These are phyloP conservation scores for Gnaphalium uliginosum DNA, from an alignment of 129 eudicot genomes.

Conservation along the genomic window DNA sequence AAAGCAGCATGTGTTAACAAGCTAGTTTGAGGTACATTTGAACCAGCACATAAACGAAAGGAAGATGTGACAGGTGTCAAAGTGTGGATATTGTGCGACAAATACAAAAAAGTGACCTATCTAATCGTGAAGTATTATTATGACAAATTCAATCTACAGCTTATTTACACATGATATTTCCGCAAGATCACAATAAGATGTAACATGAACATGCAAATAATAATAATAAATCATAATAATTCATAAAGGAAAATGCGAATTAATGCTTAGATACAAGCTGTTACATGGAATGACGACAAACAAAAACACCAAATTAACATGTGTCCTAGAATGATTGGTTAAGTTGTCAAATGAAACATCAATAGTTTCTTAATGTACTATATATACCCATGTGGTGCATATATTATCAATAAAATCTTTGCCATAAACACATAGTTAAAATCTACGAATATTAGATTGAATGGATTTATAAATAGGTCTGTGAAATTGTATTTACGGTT, in stretches of 20 bases:
- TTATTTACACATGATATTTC: neutral
- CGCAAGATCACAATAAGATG: neutral
- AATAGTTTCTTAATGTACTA: constrained; percentile 23
- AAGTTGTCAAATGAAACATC: constrained; percentile 36
- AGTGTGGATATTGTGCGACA: neutral
- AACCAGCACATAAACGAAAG: neutral
- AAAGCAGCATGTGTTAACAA: neutral
- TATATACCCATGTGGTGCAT: constrained; percentile 37
- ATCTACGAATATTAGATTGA: neutral
- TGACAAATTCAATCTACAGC: neutral
- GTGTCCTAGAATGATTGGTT: constrained; percentile 22
- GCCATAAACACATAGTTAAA: neutral
- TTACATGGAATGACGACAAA: constrained; percentile 37
- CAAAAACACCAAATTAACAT: constrained; percentile 17
- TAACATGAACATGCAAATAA: constrained; percentile 18
- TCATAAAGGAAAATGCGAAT: constrained; percentile 19
- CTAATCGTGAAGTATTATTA: neutral
- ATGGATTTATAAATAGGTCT: neutral
- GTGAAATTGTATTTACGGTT: neutral
- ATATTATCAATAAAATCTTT: constrained; percentile 17
- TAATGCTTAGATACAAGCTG: constrained; percentile 28
- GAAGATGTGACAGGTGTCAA: neutral
- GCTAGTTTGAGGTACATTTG: neutral
- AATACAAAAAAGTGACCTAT: neutral
- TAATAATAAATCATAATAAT: neutral